phyloP scores from a whole-genome alignment of 2,329 filamentous ascomycete species.

The Ophiostoma ips region DNA sequence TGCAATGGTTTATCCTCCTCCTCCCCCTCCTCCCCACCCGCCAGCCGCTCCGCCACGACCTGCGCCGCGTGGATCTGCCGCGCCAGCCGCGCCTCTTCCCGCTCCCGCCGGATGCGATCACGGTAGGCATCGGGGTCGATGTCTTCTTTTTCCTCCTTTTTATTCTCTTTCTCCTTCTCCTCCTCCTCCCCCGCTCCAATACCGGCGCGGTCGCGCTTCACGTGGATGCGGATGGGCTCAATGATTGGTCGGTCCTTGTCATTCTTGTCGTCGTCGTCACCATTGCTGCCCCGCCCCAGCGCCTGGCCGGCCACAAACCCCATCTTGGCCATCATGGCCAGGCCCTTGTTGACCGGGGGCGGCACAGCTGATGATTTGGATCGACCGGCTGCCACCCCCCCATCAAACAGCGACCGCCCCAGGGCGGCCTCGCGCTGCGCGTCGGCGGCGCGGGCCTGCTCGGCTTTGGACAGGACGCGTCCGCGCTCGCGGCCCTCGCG shows the following conservation, averaged over 20 bases:
- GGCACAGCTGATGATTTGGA: neutral
- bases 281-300: conserved; percentile 40
- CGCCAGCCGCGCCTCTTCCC: conserved; percentile 55
- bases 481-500: conserved; percentile 55
- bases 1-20: conserved; percentile 27
- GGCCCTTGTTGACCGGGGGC: conserved; percentile 53
- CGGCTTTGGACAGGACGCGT: conserved; percentile 64
- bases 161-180: conserved; percentile 37
- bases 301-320: conserved; percentile 68
- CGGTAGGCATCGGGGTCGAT: conserved; percentile 58
- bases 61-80: conserved; percentile 63
- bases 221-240: conserved; percentile 61
- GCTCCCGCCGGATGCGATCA: conserved; percentile 55
- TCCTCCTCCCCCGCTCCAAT: conserved; percentile 50
- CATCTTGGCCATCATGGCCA: conserved; percentile 94
- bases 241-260: conserved; percentile 17
- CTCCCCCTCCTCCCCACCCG: conserved; percentile 32
- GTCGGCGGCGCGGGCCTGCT: conserved; percentile 62
- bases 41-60: conserved; percentile 66
- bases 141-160: conserved; percentile 20
- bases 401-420: conserved; percentile 50
- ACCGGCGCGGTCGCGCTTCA: conserved; percentile 70
- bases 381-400: too few species aligned
- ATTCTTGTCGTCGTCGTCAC: neutral
- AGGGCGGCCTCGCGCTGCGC: conserved; percentile 63